A percentile compares a stretch with the other conserved stretches of the same genome.
Conservation (phyloP, 2,329 filamentous ascomycete species). For the Huntiella abstrusa region DNA sequence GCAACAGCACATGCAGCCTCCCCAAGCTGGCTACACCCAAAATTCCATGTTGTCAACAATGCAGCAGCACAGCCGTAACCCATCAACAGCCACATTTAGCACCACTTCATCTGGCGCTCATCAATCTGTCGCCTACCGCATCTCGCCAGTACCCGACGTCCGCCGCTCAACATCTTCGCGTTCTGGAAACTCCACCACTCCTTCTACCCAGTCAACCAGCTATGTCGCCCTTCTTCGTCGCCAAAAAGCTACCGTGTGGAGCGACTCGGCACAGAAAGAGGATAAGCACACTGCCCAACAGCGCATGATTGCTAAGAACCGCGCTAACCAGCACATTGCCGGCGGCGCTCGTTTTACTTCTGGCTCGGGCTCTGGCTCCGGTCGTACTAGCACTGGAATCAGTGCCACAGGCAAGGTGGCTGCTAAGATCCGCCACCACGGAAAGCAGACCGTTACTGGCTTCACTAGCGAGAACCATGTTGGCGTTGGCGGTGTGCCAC, state of each 20-base stretch:
- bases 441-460: constrained; percentile 58
- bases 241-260: constrained; percentile 98
- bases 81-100: constrained; percentile 50
- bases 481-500: constrained; percentile 61
- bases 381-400: constrained; percentile 43
- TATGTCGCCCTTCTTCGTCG: constrained; percentile 93
- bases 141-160: constrained; percentile 36
- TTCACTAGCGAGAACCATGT: constrained; percentile 64
- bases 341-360: constrained; percentile 32
- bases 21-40: constrained; percentile 14
- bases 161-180: constrained; percentile 67
- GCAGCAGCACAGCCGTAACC: constrained; percentile 30
- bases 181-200: constrained; percentile 33
- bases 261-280: constrained; percentile 80
- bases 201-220: constrained; percentile 34
- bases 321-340: constrained; percentile 67
- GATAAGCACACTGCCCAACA: constrained; percentile 69
- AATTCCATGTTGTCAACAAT: constrained; percentile 14
- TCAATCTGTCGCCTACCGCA: constrained; percentile 37
- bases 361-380: constrained; percentile 20
- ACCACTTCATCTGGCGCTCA: constrained; percentile 47
- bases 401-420: constrained; percentile 46
- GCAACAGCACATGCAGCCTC: constrained; percentile 7
- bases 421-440: constrained; percentile 77
- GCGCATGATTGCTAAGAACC: constrained; percentile 70